Percentiles rank a stretch among this genome's conserved stretches.
Evolutionary conservation across 2,329 filamentous ascomycete species (phyloP).

Genomic region (Tolypocladium guangdongense): DNA sequence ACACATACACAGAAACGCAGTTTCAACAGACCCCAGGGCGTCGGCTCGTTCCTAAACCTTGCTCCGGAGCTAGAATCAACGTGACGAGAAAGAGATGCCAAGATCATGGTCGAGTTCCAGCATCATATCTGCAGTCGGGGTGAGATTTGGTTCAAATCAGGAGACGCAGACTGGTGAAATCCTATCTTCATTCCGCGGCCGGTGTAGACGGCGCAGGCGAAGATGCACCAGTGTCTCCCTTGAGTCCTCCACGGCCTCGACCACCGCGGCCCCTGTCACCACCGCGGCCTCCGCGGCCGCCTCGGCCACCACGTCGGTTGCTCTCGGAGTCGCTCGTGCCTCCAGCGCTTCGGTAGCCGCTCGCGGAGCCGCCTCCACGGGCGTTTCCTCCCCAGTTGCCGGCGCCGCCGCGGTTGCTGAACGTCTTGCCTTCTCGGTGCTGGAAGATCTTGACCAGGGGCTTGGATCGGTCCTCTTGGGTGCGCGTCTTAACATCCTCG

Average conservation of each 20-base stretch:
- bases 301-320: slow-evolving; percentile 44
- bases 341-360: slow-evolving; percentile 74
- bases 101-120: not conserved
- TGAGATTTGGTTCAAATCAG: not conserved
- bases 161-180: not conserved
- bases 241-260: slow-evolving; percentile 44
- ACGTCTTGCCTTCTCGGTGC: slow-evolving; percentile 48
- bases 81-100: slow-evolving; percentile 4
- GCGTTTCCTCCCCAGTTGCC: slow-evolving; percentile 57
- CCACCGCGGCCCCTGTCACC: slow-evolving; percentile 46
- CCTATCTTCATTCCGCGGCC: slow-evolving; percentile 22
- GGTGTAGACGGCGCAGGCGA: slow-evolving; percentile 43
- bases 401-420: slow-evolving; percentile 50
- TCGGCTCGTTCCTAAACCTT: slow-evolving; percentile 7
- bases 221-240: slow-evolving; percentile 45
- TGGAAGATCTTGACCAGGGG: slow-evolving; percentile 78
- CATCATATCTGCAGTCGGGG: not conserved
- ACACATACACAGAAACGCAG: slow-evolving; percentile 18
- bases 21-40: slow-evolving; percentile 3
- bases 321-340: slow-evolving; percentile 62
- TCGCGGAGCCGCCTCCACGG: slow-evolving; percentile 48
- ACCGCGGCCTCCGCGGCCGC: slow-evolving; percentile 46
- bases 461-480: slow-evolving; percentile 62
- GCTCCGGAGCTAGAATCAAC: slow-evolving; percentile 11
- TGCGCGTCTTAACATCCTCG: slow-evolving; percentile 63